Percentiles rank a stretch among this genome's conserved stretches.
phyloP scores from a whole-genome alignment of 2,329 filamentous ascomycete species.

The Pseudopyricularia javanii region DNA sequence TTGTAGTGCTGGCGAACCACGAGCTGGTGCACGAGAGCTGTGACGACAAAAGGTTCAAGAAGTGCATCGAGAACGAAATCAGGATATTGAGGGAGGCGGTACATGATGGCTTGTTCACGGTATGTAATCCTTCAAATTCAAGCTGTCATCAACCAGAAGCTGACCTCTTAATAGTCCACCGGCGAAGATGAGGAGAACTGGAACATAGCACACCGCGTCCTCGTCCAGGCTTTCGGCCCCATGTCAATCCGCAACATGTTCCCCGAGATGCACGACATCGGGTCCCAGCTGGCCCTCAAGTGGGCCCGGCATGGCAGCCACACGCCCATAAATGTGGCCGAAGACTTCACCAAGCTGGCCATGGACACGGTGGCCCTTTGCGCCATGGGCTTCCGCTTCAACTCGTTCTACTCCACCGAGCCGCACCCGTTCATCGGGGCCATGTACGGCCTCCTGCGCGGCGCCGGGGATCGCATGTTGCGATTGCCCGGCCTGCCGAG shows the following conservation, averaged over 20 bases:
- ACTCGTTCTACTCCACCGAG: slow-evolving; percentile 57
- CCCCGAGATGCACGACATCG: slow-evolving; percentile 1
- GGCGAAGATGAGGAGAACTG: background rate
- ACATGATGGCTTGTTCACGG: slow-evolving; percentile 57
- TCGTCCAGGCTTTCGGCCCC: background rate
- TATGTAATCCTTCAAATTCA: too few species aligned
- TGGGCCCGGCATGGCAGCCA: background rate
- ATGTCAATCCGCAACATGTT: background rate
- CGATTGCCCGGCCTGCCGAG: slow-evolving; percentile 25
- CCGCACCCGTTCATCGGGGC: slow-evolving; percentile 49
- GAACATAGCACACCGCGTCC: background rate
- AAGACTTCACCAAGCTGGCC: slow-evolving; percentile 59
- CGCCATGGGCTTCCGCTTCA: slow-evolving; percentile 62
- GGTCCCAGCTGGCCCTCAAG: background rate
- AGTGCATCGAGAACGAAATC: background rate
- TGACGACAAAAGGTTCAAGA: background rate
- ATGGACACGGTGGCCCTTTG: slow-evolving; percentile 62
- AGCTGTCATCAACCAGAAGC: too few species aligned
- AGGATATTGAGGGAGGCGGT: slow-evolving; percentile 40
- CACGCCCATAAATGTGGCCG: background rate
- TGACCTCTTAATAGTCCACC: too few species aligned
- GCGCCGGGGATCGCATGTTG: background rate
- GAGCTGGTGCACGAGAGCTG: background rate
- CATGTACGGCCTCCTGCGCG: slow-evolving; percentile 24
- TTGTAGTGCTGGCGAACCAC: background rate